phyloP scores from a whole-genome alignment of 2,329 filamentous ascomycete genomes.

The Paracorniculantispora psalliotae region DNA sequence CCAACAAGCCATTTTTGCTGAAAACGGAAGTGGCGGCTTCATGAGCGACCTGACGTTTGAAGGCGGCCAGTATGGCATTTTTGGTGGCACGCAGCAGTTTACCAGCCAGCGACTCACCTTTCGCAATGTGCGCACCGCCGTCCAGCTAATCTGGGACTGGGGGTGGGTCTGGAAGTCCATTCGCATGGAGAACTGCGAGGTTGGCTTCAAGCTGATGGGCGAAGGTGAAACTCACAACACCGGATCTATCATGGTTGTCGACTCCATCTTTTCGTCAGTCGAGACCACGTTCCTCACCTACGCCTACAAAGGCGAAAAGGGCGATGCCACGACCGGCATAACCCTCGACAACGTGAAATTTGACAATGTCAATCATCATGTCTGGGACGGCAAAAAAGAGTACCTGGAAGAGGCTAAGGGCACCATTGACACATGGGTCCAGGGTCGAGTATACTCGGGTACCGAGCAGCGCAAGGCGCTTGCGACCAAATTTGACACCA shows the following conservation, averaged over 20 bases:
- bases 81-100: conserved; percentile 57
- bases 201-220: neutral
- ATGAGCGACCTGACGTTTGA: conserved; percentile 57
- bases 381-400: neutral
- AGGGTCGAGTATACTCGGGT: no score
- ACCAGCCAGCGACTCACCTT: conserved; percentile 63
- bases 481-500: no score
- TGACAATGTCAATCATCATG: neutral
- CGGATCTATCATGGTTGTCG: neutral
- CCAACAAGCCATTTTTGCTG: conserved; percentile 13
- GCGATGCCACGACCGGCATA: conserved; percentile 2
- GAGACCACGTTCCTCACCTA: neutral
- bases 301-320: no score
- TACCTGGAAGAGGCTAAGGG: no score
- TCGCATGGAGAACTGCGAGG: neutral
- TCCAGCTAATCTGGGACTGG: conserved; percentile 69
- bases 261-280: neutral
- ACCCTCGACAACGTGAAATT: conserved; percentile 4
- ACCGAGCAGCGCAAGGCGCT: no score
- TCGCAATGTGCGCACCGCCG: conserved; percentile 56
- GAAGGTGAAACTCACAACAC: neutral
- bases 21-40: conserved; percentile 30
- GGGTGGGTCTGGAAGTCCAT: conserved; percentile 46
- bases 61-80: conserved; percentile 46
- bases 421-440: no score